Conservation (phyloP, 1,284 basidiomycete genomes). For the Peniophora sp. region DNA sequence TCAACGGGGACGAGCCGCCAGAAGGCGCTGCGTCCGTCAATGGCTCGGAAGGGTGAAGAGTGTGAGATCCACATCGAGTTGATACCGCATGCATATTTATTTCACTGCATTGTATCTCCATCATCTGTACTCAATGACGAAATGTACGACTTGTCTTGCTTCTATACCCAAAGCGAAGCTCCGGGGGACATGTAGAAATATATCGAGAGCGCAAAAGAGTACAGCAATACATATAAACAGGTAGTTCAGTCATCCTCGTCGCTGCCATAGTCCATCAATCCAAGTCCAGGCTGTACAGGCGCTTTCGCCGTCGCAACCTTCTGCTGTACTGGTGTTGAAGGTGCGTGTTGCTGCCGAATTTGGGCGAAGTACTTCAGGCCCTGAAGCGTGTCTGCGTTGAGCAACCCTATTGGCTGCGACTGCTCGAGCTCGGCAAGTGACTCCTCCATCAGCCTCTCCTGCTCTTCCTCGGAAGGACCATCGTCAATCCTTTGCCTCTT, state of each 20-base stretch:
- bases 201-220: too few relatives aligned
- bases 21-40: too few relatives aligned
- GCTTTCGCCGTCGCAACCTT: slow-evolving; percentile 17
- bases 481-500: slow-evolving; percentile 32
- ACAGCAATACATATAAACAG: slow-evolving; percentile 8
- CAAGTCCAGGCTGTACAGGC: slow-evolving; percentile 35
- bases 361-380: slow-evolving; percentile 83
- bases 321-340: slow-evolving; percentile 5
- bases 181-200: too few relatives aligned
- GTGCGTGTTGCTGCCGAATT: slow-evolving; percentile 51
- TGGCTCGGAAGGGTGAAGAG: too few relatives aligned
- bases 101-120: neutral
- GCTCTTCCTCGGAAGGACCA: slow-evolving; percentile 11
- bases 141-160: neutral
- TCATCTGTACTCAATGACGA: neutral
- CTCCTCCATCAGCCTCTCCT: slow-evolving; percentile 1
- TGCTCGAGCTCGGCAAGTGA: slow-evolving; percentile 11
- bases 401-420: slow-evolving; percentile 41
- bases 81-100: too few relatives aligned
- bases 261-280: slow-evolving; percentile 67
- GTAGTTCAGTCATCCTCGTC: slow-evolving; percentile 54
- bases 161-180: neutral
- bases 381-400: slow-evolving; percentile 76
- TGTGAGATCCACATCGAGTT: neutral
- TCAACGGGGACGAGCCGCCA: too few relatives aligned